Evolutionary conservation across 495 filamentous ascomycete species (phyloP), one percentile per base, ranked within the genome.

Genomic region (Penicillium arizonense): DNA sequence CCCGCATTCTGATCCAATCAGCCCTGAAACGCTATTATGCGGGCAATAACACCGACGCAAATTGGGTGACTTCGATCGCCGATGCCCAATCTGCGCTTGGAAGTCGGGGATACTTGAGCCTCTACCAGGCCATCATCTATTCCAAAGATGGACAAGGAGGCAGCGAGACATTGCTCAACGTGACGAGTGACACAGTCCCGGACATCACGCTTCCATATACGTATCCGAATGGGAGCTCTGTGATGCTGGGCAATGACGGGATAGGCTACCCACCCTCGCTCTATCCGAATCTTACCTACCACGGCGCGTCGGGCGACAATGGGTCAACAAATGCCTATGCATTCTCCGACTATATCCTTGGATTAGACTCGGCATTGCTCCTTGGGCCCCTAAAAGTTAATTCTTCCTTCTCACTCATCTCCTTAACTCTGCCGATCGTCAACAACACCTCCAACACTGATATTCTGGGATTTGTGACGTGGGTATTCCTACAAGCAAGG

Each of bases 271-370:
- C 88, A 21, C 73, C 82, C 1, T 56, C 63, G 14, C 73, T 94
- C 3, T 94, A 88, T 65, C 90, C 90, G 0, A 90, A 90, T 52
- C 71, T 93, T 33, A 89, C 84, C 0, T 88, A 86, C 54, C 71
- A 67, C 39, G 47, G 71, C 48, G 52, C 72, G 18, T 18, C 18
- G 33, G 52, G 58, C 47, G 61, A 52, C 50, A 70, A 41, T 71
- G 77, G 60, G 36, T 66, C 65, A 21, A 67, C 63, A 16, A 28
- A 58, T 28, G 68, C 64, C 1, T 55, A 61, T 30, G 79, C 76
- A 4, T 70, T 62, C 28, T 75, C 65, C 26, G 49, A 69, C 8
- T 77, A 82, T 48, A 69, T 71, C 2, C 69, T 92, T 4, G 77
- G 81, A 36, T 59, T 62, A 54, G 71, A 56, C 36, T 75, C 71